These are phyloP conservation scores for Calonectria crousiana DNA, from an alignment of 2,329 filamentous ascomycete species.

Conservation along the genomic window DNA sequence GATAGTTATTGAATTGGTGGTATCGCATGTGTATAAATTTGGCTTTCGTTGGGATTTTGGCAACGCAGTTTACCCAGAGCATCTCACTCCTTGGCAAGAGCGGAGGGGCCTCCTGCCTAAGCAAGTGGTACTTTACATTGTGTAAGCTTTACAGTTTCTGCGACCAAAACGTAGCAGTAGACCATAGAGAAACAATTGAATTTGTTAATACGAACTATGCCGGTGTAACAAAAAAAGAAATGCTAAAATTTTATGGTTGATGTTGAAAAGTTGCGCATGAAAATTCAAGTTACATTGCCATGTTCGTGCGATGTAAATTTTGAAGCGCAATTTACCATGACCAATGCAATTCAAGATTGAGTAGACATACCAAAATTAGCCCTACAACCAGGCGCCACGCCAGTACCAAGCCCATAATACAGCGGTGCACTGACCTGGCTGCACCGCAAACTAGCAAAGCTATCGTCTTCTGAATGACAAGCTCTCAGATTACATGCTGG, in stretches of 20 bases:
- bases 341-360: neutral
- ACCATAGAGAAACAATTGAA: too few relatives aligned
- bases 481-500: slow-evolving; percentile 40
- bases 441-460: neutral
- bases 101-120: too few relatives aligned
- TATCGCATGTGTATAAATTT: neutral
- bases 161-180: too few relatives aligned
- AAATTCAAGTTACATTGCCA: neutral
- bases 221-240: too few relatives aligned
- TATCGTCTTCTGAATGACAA: neutral
- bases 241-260: too few relatives aligned
- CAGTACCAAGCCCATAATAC: neutral
- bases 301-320: too few relatives aligned
- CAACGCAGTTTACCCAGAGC: neutral
- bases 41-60: neutral
- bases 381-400: neutral
- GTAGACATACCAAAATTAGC: neutral
- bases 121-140: too few relatives aligned
- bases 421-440: neutral
- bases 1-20: too few relatives aligned
- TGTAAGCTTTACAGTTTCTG: too few relatives aligned
- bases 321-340: neutral
- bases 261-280: neutral
- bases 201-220: too few relatives aligned
- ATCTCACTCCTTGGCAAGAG: too few relatives aligned